Evolutionary conservation across 2,329 filamentous ascomycete genomes (phyloP), one percentile per base, ranked within the genome.

Genomic region (Curvularia sp.): DNA sequence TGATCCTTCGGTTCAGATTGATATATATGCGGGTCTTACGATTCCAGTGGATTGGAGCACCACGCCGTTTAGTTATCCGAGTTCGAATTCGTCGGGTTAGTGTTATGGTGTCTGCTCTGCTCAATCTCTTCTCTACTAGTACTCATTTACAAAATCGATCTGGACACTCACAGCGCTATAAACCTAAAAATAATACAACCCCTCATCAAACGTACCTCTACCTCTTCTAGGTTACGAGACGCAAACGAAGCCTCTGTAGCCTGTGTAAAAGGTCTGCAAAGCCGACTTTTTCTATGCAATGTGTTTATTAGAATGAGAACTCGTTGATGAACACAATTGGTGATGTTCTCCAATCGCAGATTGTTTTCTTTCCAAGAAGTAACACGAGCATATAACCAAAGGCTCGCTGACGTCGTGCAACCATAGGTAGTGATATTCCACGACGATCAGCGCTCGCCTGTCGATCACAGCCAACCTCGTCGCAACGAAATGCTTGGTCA

Each of bases 1-100:
- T 7, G 49, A 72, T 61, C 67, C 72, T 7, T 65, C 66, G 1
- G 61, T 67, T n/a, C 57, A 69, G 28, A 69, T 75, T 33, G 71
- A 76, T 41, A 75, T 76, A 31, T 76, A 70, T 35, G 69, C 67
- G 22, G 73, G 71, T 18, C 59, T 75, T 28, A 67, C 63, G 10
- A 8, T 54, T 72, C 31, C 72, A 69, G 12, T 51, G 61, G 42
- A 63, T 49, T 74, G 68, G 67, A 61, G 64, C 28, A 52, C 64
- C 4, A 49, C 52, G 3, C 48, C 57, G 33, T 53, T 65, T 35
- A 42, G 57, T 15, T 63, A 66, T 18, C 41, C 62, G 3, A 65
- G 63, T 35, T 60, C 57, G 26, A 60, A 48, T 35, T 59, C 49
- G 12, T 60, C 67, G 26, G 56, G 44, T 38, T 28, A 24, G 41